Evolutionary conservation across 805 yeast genomes (phyloP).

Genomic region (Blastobotrys parvus): DNA sequence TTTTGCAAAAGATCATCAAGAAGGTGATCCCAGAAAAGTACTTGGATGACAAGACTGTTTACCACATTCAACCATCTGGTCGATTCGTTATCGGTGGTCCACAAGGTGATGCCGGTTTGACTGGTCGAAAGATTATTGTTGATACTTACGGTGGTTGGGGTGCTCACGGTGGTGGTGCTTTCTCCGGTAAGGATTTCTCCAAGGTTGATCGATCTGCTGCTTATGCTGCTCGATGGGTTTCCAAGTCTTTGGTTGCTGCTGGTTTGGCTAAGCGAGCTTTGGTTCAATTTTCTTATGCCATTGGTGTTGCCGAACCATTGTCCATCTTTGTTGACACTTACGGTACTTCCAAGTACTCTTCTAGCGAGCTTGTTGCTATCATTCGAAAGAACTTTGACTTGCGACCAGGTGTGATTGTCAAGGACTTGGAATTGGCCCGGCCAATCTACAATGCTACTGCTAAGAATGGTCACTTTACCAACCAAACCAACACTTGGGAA

Average conservation of each 20-base stretch:
- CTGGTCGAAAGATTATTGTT: constrained; percentile 98
- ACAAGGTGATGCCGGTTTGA: constrained; percentile 99
- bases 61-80: constrained; percentile 99
- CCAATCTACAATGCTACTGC: constrained; percentile 99
- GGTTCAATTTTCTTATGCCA: constrained; percentile 98
- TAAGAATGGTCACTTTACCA: constrained; percentile 98
- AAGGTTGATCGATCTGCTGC: constrained; percentile 99
- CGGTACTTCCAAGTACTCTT: constrained; percentile 89
- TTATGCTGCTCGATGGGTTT: constrained; percentile 99
- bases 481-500: constrained; percentile 99
- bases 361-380: constrained; percentile 84
- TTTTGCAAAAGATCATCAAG: constrained; percentile 73
- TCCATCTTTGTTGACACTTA: constrained; percentile 96
- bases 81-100: constrained; percentile 99
- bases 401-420: constrained; percentile 99
- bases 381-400: constrained; percentile 92
- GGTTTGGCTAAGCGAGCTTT: constrained; percentile 94
- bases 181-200: constrained; percentile 99
- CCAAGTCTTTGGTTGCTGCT: constrained; percentile 93
- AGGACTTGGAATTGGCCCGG: constrained; percentile 93
- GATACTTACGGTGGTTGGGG: constrained; percentile 99
- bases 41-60: constrained; percentile 89
- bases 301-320: constrained; percentile 99
- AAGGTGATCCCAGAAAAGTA: constrained; percentile 86
- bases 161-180: constrained; percentile 99